Evolutionary conservation across 2,329 filamentous ascomycete genomes (phyloP).

Genomic region (Massarina eburnea): DNA sequence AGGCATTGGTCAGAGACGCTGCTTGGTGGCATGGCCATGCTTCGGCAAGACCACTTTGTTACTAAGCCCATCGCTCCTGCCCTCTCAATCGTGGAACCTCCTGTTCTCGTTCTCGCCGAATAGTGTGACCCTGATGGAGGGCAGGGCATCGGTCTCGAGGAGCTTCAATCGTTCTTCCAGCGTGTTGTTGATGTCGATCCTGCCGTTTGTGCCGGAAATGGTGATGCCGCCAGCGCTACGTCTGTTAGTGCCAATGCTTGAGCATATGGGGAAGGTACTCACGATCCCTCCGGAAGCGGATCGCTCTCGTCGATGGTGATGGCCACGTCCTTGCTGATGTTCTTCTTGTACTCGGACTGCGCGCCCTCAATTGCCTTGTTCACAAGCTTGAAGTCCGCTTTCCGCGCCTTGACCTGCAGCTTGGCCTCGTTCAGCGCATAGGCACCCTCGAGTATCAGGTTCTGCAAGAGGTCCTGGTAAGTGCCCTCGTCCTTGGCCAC

Average conservation of each 20-base stretch:
- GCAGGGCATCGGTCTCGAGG: conserved; percentile 81
- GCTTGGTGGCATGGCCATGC: background rate
- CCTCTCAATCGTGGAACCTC: conserved; percentile 84
- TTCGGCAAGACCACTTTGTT: background rate
- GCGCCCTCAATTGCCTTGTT: conserved; percentile 79
- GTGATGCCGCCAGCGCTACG: conserved; percentile 78
- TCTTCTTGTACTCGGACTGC: conserved; percentile 79
- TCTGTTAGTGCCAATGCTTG: conserved; percentile 10
- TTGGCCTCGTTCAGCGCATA: conserved; percentile 84
- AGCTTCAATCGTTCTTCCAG: conserved; percentile 87
- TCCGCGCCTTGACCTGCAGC: conserved; percentile 72
- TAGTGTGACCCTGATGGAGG: conserved; percentile 78
- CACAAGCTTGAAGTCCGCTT: conserved; percentile 74
- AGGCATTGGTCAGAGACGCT: background rate
- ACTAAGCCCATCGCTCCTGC: background rate
- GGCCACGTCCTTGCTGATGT: conserved; percentile 67
- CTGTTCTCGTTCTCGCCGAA: conserved; percentile 96
- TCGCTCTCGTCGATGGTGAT: conserved; percentile 77
- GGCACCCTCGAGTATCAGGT: conserved; percentile 82
- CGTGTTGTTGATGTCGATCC: conserved; percentile 98
- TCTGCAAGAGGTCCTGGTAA: conserved; percentile 76
- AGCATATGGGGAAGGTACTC: conserved; percentile 46
- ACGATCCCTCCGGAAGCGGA: conserved; percentile 80
- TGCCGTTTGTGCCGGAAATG: conserved; percentile 80
- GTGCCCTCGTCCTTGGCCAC: conserved; percentile 69